Conservation (phyloP, 192 early-diverging fungal genomes). For the Coemansia sp. region DNA sequence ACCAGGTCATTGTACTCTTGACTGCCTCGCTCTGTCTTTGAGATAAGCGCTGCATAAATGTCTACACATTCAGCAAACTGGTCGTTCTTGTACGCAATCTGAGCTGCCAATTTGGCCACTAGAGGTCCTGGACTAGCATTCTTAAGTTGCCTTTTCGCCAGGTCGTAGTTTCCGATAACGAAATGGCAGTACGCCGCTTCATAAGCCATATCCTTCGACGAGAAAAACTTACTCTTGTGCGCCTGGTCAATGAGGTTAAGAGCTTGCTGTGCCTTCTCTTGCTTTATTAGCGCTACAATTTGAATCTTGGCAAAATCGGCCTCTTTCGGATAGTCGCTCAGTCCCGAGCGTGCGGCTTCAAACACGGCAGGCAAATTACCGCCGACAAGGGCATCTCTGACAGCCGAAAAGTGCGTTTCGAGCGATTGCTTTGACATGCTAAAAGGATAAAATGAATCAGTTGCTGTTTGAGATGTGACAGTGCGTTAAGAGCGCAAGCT, state of each 20-base stretch:
- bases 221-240: slow-evolving; percentile 15
- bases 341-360: slow-evolving; percentile 23
- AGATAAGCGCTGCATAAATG: slow-evolving; percentile 30
- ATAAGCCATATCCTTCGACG: slow-evolving; percentile 16
- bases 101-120: slow-evolving; percentile 27
- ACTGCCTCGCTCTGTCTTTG: slow-evolving; percentile 6
- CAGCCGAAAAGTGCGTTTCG: slow-evolving; percentile 28
- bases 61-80: slow-evolving; percentile 33
- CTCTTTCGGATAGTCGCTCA: slow-evolving; percentile 27
- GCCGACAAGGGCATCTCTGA: slow-evolving; percentile 24
- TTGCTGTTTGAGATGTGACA: neutral
- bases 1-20: slow-evolving; percentile 29
- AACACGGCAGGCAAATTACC: slow-evolving; percentile 19
- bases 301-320: slow-evolving; percentile 43
- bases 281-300: slow-evolving; percentile 42
- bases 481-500: neutral
- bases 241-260: slow-evolving; percentile 29
- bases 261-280: slow-evolving; percentile 27
- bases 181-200: slow-evolving; percentile 51
- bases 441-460: neutral
- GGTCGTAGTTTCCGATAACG: slow-evolving; percentile 25
- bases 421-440: slow-evolving; percentile 21
- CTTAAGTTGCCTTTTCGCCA: slow-evolving; percentile 16
- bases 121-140: slow-evolving; percentile 9
- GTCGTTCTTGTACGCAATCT: slow-evolving; percentile 49